Percentiles rank a stretch among this genome's conserved stretches.
Conservation (phyloP, 2,329 filamentous ascomycete genomes). For the Exophiala xenobiotica region DNA sequence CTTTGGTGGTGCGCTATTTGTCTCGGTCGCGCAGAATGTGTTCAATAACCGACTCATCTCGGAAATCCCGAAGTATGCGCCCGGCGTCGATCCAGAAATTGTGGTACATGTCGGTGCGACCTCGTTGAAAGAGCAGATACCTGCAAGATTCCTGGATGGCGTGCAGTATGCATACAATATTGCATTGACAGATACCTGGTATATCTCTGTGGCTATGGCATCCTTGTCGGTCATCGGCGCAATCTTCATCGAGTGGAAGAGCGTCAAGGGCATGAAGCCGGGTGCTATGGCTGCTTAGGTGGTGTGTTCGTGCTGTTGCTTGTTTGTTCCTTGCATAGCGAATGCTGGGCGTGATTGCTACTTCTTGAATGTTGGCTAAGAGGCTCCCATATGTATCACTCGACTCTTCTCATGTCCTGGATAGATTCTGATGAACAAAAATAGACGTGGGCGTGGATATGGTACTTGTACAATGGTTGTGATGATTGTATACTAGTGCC, state of each 20-base stretch:
- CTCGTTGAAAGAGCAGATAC: slow-evolving; percentile 35
- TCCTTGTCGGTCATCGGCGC: slow-evolving; percentile 37
- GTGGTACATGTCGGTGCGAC: slow-evolving; percentile 41
- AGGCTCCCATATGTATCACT: slow-evolving; percentile 5
- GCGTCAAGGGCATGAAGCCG: slow-evolving; percentile 37
- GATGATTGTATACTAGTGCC: too few relatives aligned
- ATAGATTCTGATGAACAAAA: background rate
- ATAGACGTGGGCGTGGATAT: slow-evolving; percentile 38
- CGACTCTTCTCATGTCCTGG: background rate
- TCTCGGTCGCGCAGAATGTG: slow-evolving; percentile 53
- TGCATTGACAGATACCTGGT: slow-evolving; percentile 41
- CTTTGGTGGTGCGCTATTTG: slow-evolving; percentile 50
- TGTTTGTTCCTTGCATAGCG: slow-evolving; percentile 44
- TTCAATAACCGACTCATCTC: slow-evolving; percentile 52
- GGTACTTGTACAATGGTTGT: slow-evolving; percentile 22
- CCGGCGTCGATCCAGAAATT: slow-evolving; percentile 31
- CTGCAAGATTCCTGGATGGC: slow-evolving; percentile 30
- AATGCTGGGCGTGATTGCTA: slow-evolving; percentile 48
- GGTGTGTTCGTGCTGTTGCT: slow-evolving; percentile 40
- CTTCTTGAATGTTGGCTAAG: slow-evolving; percentile 31
- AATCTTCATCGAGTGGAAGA: slow-evolving; percentile 42
- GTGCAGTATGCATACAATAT: slow-evolving; percentile 41
- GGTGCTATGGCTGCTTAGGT: slow-evolving; percentile 25
- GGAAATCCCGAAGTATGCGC: slow-evolving; percentile 39
- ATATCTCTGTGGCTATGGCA: slow-evolving; percentile 40